phyloP scores from a whole-genome alignment of 2,329 filamentous ascomycete genomes.

The Leptodontidium sp. region DNA sequence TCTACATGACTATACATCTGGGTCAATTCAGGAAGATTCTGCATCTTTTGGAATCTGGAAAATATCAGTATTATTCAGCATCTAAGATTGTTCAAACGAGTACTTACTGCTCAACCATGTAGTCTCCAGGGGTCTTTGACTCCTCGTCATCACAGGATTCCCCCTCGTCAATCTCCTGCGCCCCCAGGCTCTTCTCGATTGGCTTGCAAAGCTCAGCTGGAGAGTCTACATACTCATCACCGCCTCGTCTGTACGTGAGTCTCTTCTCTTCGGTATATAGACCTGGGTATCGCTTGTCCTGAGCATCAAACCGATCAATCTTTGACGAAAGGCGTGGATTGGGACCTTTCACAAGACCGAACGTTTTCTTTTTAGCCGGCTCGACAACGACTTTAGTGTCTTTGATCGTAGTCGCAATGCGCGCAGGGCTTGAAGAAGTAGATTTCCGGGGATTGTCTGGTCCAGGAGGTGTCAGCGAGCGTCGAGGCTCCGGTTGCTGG shows the following conservation, averaged over 20 bases:
- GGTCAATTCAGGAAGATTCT: conserved; percentile 24
- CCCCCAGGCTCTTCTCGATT: not conserved
- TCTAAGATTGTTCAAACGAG: too few relatives aligned
- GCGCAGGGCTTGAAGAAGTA: not conserved
- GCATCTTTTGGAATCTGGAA: conserved; percentile 31
- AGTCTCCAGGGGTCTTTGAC: conserved; percentile 1
- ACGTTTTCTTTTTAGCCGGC: not conserved
- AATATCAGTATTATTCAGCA: not conserved
- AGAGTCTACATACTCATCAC: conserved; percentile 15
- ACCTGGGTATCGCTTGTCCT: not conserved
- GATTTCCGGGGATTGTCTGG: not conserved
- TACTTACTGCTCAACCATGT: conserved; percentile 26
- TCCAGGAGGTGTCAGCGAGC: not conserved
- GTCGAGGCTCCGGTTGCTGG: not conserved
- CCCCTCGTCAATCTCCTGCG: conserved; percentile 5
- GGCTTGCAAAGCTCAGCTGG: not conserved
- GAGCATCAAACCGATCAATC: not conserved
- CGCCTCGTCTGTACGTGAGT: conserved; percentile 15
- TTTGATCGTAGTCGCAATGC: not conserved
- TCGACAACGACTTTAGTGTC: not conserved
- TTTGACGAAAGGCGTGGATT: not conserved
- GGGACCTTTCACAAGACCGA: not conserved
- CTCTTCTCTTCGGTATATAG: not conserved
- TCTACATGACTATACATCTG: conserved; percentile 21
- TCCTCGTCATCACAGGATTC: conserved; percentile 14